A percentile compares a stretch with the other conserved stretches of the same genome.
Evolutionary conservation across 768 basidiomycete species (phyloP).

Genomic region (Pleurotus tuber-regium): DNA sequence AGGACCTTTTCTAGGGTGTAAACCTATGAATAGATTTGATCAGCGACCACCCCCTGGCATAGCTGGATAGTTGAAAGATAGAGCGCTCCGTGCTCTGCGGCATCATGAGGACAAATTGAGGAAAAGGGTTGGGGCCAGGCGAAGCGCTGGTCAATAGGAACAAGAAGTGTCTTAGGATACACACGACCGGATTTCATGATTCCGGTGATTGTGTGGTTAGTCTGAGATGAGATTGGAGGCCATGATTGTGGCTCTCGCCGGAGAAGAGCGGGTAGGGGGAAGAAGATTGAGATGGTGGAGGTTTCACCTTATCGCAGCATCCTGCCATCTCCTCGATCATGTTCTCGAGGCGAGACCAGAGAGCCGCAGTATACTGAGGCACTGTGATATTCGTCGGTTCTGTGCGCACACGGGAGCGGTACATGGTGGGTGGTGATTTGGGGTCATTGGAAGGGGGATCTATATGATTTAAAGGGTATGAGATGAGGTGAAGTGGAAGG

Average conservation of each 20-base stretch:
- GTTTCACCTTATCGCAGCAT: conserved; percentile 84
- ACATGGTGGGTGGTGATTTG: conserved; percentile 44
- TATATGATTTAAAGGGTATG: conserved; percentile 12
- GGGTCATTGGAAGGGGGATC: conserved; percentile 24
- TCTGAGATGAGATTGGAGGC: neutral
- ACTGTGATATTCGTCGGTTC: conserved; percentile 89
- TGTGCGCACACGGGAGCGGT: conserved; percentile 83
- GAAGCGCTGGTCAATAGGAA: too few species aligned
- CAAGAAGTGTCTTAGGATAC: too few species aligned
- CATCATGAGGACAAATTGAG: neutral
- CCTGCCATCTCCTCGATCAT: conserved; percentile 88
- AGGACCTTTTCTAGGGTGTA: conserved; percentile 95
- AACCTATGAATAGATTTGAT: conserved; percentile 48
- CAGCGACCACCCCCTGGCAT: neutral
- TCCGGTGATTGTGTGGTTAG: neutral
- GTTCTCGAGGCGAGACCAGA: conserved; percentile 79
- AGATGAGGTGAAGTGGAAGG: conserved; percentile 1
- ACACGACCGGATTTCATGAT: too few species aligned
- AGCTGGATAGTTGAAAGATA: neutral
- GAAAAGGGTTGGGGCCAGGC: too few species aligned
- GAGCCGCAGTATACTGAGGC: conserved; percentile 78
- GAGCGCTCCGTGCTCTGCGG: neutral
- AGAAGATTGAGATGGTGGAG: neutral
- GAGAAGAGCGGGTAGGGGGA: too few species aligned
- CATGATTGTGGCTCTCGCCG: too few species aligned